Conservation (phyloP, 1,284 basidiomycete species). For the Anthracocystis panici-leucophaei region DNA sequence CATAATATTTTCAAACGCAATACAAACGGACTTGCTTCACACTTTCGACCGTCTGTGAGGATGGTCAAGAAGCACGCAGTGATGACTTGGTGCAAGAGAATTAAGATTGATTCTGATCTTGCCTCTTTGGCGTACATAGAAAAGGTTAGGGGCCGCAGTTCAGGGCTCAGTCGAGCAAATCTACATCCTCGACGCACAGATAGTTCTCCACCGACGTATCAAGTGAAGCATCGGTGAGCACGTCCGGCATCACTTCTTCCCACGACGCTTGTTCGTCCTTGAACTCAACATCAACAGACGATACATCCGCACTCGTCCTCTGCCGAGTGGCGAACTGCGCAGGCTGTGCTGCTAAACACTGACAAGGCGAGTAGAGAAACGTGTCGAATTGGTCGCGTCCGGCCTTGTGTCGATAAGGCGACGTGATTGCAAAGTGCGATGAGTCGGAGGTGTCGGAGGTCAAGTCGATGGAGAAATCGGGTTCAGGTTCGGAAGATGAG, state of each 20-base stretch:
- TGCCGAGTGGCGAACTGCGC: not conserved
- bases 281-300: not conserved
- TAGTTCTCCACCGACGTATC: conserved; percentile 7
- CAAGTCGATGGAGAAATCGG: conserved; percentile 20
- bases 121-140: not conserved
- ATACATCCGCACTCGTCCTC: not conserved
- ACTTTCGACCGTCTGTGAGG: not conserved
- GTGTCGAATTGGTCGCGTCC: conserved; percentile 7
- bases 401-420: conserved; percentile 2
- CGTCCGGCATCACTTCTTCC: conserved; percentile 26
- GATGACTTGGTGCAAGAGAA: not conserved
- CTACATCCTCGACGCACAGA: not conserved
- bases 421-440: not conserved
- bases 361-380: conserved; percentile 26
- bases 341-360: not conserved
- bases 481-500: conserved; percentile 10
- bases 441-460: not conserved
- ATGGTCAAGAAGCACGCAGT: too few species aligned
- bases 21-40: conserved; percentile 1
- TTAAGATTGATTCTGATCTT: not conserved
- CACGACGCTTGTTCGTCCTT: conserved; percentile 2
- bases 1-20: conserved; percentile 1
- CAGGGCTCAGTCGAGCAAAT: not conserved
- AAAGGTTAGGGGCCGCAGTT: too few species aligned
- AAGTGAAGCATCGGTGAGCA: conserved; percentile 17